A percentile compares a stretch with the other conserved stretches of the same genome.
Evolutionary conservation across 257 asterid species (phyloP).

Genomic region (Primulina huaijiensis): DNA sequence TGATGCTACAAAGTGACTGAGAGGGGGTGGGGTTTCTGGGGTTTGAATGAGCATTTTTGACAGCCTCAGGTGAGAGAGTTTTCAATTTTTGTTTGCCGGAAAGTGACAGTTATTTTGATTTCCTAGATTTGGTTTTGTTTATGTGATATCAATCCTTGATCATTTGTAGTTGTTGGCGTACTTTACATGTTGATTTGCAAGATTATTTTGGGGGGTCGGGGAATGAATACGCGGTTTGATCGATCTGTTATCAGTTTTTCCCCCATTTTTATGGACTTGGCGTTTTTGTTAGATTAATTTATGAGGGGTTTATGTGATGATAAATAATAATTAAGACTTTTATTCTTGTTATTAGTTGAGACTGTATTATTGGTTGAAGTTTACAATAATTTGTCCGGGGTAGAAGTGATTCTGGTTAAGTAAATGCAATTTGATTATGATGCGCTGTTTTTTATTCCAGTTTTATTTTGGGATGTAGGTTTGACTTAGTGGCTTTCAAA

Average conservation of each 20-base stretch:
- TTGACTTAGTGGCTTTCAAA: conserved; percentile 28
- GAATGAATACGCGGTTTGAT: conserved; percentile 2
- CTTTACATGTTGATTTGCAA: background rate
- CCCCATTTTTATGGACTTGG: background rate
- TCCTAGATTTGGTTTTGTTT: conserved; percentile 2
- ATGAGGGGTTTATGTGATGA: background rate
- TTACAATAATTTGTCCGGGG: background rate
- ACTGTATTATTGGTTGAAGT: background rate
- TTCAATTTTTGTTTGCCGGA: background rate
- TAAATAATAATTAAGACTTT: background rate
- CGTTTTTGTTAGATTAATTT: background rate
- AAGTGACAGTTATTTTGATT: background rate
- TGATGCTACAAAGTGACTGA: conserved; percentile 19
- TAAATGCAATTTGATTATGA: conserved; percentile 1
- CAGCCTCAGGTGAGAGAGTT: conserved; percentile 38
- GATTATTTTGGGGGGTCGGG: background rate
- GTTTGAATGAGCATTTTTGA: conserved; percentile 13
- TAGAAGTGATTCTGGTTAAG: background rate
- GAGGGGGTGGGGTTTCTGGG: conserved; percentile 16
- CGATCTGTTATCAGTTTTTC: background rate
- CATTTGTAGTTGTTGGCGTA: background rate
- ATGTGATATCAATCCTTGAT: background rate
- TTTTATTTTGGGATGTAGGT: conserved; percentile 32
- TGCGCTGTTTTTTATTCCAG: conserved; percentile 14
- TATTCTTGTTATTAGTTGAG: background rate